Conservation (phyloP, 306 rosid species). For the Rosa persica region DNA sequence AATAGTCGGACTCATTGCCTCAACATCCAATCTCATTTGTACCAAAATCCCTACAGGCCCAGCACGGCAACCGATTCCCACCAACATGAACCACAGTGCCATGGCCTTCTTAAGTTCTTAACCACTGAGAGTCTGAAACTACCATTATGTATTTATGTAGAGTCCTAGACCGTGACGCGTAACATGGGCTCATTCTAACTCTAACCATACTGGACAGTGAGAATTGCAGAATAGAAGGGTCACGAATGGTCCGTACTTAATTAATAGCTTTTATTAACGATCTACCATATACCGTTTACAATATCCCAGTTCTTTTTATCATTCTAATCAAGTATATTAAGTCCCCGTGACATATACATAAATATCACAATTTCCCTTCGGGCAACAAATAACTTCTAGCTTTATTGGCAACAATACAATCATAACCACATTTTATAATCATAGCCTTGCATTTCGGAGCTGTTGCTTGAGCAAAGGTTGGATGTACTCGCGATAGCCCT, state of each 20-base stretch:
- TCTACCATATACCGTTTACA: neutral
- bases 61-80: neutral
- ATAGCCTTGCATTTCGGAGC: slow-evolving; percentile 77
- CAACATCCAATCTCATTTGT: neutral
- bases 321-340: neutral
- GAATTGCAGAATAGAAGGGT: neutral
- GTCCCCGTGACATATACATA: neutral
- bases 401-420: neutral
- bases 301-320: neutral
- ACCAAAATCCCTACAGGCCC: neutral
- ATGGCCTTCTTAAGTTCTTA: neutral
- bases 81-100: neutral
- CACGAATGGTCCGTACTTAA: neutral
- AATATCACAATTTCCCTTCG: neutral
- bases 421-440: slow-evolving; percentile 11
- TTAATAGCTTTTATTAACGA: neutral
- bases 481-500: slow-evolving; percentile 73
- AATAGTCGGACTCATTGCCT: neutral
- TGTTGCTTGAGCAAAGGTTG: slow-evolving; percentile 88
- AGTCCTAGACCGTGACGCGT: neutral
- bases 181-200: too few species aligned
- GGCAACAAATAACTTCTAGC: neutral
- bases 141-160: neutral
- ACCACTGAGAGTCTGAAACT: neutral
- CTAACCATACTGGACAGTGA: neutral